Evolutionary conservation across 768 basidiomycete species (phyloP), one percentile per base, ranked within the genome.

Genomic region (Coprinopsis sp.): DNA sequence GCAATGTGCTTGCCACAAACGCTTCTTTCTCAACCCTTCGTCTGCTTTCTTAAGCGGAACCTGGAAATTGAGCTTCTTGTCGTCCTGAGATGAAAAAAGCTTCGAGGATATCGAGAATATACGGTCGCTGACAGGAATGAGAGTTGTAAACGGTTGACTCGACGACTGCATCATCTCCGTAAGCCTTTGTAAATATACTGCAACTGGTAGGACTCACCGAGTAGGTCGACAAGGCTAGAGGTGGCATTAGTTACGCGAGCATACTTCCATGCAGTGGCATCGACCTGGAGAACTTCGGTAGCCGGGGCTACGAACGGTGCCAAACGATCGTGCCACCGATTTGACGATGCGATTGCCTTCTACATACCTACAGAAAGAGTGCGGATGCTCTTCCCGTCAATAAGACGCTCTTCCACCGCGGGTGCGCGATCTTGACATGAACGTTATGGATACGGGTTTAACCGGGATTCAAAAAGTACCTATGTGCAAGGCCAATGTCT

Each of bases 81-180:
- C 72, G 50, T 86, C 83, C 2, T 54, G 63, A 0, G 81, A 79
- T 2, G 73, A 37, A 3, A 62, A 44, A 28, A 88, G 64, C 2
- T 56, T 40, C 27, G n/a, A 71, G 4, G 88, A 79, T 2, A 95
- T 97, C 14, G 87, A 89, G 67, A 98, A 85, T 56, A 97, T 85
- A 7, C 95, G 79, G 53, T 98, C 95, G 54, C 82, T 64, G 34
- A 95, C 93, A 52, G 87, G 82, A 12, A 63, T 69, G 19, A 95
- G 78, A 1, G 90, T 93, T n/a, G 93, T 93, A 65, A 82, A 90
- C 94, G 4, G 87, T 82, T 27, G 87, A 81, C 67, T 98, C 97
- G 57, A 97, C 78, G 12, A 96, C 93, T 90, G 54, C 10, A 46
- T 8, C 34, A 22, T 7, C 19, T 22, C 3, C 23, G 13, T 29